A percentile compares a stretch with the other conserved stretches of the same genome.
These are phyloP conservation scores for Coelastrella sp. DNA, from an alignment of 139 green algal species.

Conservation along the genomic window DNA sequence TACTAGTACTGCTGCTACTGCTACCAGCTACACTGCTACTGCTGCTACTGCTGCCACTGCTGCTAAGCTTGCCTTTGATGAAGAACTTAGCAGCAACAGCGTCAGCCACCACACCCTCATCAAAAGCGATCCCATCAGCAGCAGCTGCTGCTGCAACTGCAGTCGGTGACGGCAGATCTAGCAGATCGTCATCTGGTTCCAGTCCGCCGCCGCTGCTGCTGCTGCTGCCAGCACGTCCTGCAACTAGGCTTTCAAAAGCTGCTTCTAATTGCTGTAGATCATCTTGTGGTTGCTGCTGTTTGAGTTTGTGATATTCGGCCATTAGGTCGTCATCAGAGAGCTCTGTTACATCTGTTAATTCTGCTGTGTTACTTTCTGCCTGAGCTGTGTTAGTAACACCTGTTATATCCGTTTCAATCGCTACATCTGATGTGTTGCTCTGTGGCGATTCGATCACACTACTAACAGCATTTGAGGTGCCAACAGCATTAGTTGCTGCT, in stretches of 20 bases:
- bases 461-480: neutral
- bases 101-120: neutral
- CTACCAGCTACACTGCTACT: no score
- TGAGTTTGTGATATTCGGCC: neutral
- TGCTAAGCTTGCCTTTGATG: neutral
- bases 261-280: neutral
- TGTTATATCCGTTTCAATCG: no score
- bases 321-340: neutral
- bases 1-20: slow-evolving; percentile 26
- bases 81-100: slow-evolving; percentile 34
- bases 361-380: neutral
- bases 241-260: neutral
- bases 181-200: neutral
- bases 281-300: slow-evolving; percentile 33
- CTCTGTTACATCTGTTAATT: neutral
- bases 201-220: neutral
- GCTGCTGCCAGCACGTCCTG: neutral
- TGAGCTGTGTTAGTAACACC: neutral
- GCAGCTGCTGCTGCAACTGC: slow-evolving; percentile 34
- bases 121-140: neutral
- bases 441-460: no score
- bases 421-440: no score
- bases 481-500: slow-evolving; percentile 3
- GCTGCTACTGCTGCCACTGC: slow-evolving; percentile 3
- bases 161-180: slow-evolving; percentile 22